These are phyloP conservation scores for Aechmea fasciata DNA, from an alignment of 176 grass and related monocot species.

Conservation along the genomic window DNA sequence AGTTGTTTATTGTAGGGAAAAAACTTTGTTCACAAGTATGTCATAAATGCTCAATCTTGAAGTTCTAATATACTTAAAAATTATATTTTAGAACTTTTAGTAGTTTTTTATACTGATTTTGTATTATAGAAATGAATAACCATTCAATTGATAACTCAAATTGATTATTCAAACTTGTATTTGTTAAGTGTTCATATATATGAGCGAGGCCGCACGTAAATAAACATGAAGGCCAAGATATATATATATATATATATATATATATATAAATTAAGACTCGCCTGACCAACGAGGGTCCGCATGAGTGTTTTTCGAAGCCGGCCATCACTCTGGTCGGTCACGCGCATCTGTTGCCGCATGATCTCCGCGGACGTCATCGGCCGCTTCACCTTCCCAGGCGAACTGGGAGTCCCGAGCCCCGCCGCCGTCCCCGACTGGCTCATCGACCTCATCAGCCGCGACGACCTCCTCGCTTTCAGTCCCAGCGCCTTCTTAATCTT, in stretches of 20 bases:
- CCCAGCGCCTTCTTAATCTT: conserved; percentile 67
- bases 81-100: too few relatives aligned
- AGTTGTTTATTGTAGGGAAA: too few relatives aligned
- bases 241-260: too few relatives aligned
- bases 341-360: conserved; percentile 84
- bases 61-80: too few relatives aligned
- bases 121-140: too few relatives aligned
- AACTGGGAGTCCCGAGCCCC: conserved; percentile 16
- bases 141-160: neutral
- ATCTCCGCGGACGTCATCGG: conserved; percentile 91
- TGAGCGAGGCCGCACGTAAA: neutral
- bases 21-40: too few relatives aligned
- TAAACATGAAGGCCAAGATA: neutral
- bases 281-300: conserved; percentile 72
- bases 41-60: too few relatives aligned
- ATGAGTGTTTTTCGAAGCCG: conserved; percentile 72
- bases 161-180: neutral
- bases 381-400: conserved; percentile 43
- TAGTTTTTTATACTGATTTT: too few relatives aligned
- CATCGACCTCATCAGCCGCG: conserved; percentile 49
- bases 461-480: conserved; percentile 37
- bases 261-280: neutral
- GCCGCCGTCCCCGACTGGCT: conserved; percentile 31
- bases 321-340: conserved; percentile 64
- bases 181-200: neutral